Base-by-base conservation (phyloP, 2,329 filamentous ascomycete genomes). In the Endothia cerciana region DNA sequence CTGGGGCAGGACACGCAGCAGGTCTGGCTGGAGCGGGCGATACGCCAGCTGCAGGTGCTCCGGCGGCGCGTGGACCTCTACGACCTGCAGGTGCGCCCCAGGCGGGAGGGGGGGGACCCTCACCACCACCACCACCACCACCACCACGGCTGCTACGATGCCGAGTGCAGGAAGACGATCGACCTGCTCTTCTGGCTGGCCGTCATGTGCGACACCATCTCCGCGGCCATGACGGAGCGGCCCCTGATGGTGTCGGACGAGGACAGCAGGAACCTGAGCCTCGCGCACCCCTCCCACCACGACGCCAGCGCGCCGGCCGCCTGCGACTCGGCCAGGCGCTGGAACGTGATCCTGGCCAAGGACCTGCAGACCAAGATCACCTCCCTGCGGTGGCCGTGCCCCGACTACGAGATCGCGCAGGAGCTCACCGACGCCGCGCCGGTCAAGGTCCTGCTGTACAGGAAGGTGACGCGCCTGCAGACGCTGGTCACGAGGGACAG, bases 401-500 rank as follows among this genome's bases (percentile, higher is more conserved):
- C 83, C 0, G 82, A 84, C 67, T 79, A 83, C n/a, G 77, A 79
- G 7, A 84, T 85, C 1, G 79, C 83, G 2, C 74, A 80, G 28
- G 74, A 80, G 1, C 77, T 88, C 2, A 80, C 81, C 17, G 80
- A 83, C 65, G 82, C 85, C 3, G 83, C 84, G 1, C 84, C 85
- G 0, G 82, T 87, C 65, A 88, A 88, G 71, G 84, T 88, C 1
- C 76, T 88, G 2, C 78, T 88, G 2, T 88, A 84, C 70, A 82
- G 86, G 15, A 81, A 84, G 65, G 79, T 87, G 8, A 82, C 82
- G 0, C 82, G 81, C n/a, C 78, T 88, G 0, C 85, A 88, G 69
- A 72, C 70, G 51, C 55, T 66, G 15, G 66, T 72, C 59, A 74
- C 73, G 25, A 74, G 78, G 6, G 73, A 74, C 7, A 74, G 86